phyloP scores from a whole-genome alignment of 129 eudicot species.

The Calendula officinalis region DNA sequence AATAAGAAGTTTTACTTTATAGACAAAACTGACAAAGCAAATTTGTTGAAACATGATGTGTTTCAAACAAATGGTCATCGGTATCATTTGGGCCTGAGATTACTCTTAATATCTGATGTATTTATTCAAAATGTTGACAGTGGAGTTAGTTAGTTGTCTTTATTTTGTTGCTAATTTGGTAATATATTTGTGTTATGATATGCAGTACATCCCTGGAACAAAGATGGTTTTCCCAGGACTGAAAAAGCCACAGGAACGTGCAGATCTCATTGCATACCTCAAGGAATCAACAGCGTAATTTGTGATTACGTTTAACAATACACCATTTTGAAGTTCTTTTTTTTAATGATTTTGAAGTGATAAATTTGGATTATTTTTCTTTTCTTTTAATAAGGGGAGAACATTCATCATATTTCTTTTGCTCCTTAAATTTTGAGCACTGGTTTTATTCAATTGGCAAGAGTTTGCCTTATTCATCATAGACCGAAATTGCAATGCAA shows the following conservation, averaged over 20 bases:
- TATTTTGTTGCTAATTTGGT: slow-evolving; percentile 10
- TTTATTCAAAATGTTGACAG: too few species aligned
- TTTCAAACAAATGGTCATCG: too few species aligned
- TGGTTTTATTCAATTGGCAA: slow-evolving; percentile 30
- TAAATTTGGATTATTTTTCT: slow-evolving; percentile 19
- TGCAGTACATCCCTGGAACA: slow-evolving; percentile 70
- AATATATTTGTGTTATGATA: background rate
- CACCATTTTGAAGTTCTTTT: slow-evolving; percentile 15
- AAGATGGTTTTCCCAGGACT: slow-evolving; percentile 82
- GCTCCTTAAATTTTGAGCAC: slow-evolving; percentile 39
- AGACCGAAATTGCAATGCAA: slow-evolving; percentile 9
- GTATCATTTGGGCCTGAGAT: too few species aligned
- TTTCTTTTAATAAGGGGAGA: slow-evolving; percentile 30
- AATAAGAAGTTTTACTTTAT: too few species aligned
- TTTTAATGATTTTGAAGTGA: slow-evolving; percentile 26
- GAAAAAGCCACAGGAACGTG: slow-evolving; percentile 70
- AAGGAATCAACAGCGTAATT: slow-evolving; percentile 46
- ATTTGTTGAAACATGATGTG: too few species aligned
- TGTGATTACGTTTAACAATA: background rate
- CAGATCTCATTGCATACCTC: slow-evolving; percentile 64
- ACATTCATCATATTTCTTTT: slow-evolving; percentile 21
- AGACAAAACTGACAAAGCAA: too few species aligned
- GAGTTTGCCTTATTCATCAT: slow-evolving; percentile 33
- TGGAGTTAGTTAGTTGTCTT: too few species aligned
- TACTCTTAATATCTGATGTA: too few species aligned